phyloP scores from a whole-genome alignment of 2,329 filamentous ascomycete species.

The Mycosphaerella sp. region DNA sequence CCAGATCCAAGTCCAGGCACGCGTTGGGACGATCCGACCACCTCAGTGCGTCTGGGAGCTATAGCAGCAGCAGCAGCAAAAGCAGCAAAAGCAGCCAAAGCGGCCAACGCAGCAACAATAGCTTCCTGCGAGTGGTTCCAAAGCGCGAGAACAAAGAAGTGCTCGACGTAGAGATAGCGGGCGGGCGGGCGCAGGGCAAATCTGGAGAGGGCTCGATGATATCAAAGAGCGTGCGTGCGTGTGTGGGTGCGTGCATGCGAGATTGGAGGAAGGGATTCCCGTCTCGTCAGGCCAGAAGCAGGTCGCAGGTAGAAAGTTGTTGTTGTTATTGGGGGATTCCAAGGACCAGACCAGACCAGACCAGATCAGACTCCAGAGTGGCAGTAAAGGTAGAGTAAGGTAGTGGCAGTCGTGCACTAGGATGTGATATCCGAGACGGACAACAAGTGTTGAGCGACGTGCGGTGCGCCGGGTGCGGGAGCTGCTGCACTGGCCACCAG shows the following conservation, averaged over 20 bases:
- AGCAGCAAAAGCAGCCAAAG: no score
- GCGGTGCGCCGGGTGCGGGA: no score
- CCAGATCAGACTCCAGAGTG: no score
- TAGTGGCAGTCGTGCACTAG: no score
- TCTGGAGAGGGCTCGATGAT: background rate
- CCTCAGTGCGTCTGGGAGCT: no score
- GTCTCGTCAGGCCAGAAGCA: background rate
- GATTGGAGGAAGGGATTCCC: background rate
- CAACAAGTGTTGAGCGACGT: constrained; percentile 11
- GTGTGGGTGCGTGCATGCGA: background rate
- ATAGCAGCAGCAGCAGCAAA: no score
- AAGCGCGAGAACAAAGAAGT: constrained; percentile 1
- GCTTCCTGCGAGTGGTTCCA: background rate
- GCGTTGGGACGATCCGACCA: background rate
- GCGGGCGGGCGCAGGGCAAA: background rate
- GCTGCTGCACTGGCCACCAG: background rate
- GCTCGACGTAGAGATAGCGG: background rate
- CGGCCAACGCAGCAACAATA: background rate
- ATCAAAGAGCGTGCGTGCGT: background rate
- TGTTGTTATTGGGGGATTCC: background rate
- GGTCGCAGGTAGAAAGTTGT: background rate
- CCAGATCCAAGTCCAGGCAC: background rate
- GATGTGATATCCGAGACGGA: constrained; percentile 4
- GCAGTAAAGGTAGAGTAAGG: no score
- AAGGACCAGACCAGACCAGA: background rate